Evolutionary conservation across 257 asterid species (phyloP).

Genomic region (Oldenlandia corymbosa): DNA sequence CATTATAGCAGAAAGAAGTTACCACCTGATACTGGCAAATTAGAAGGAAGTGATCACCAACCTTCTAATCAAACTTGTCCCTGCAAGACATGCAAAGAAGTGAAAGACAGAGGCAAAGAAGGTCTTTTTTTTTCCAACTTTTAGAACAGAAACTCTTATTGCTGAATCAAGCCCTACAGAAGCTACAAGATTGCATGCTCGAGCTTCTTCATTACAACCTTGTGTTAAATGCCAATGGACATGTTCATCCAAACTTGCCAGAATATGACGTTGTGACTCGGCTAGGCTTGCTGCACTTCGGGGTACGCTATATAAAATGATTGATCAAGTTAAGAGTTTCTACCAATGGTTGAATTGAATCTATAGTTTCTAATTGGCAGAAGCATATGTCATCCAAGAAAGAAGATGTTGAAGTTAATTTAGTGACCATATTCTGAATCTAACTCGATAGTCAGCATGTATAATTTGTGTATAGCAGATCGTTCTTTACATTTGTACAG

Average conservation of each 20-base stretch:
- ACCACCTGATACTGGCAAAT: constrained; percentile 13
- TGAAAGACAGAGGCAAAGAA: constrained; percentile 23
- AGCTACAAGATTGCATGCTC: constrained; percentile 27
- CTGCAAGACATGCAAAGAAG: constrained; percentile 15
- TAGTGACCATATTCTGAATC: neutral
- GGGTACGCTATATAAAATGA: constrained; percentile 20
- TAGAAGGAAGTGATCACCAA: constrained; percentile 17
- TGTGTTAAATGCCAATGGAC: constrained; percentile 26
- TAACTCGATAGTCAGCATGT: too few relatives aligned
- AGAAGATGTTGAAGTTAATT: neutral
- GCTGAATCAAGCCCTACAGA: constrained; percentile 27
- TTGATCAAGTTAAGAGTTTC: neutral
- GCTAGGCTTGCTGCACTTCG: constrained; percentile 47
- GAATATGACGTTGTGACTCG: constrained; percentile 78
- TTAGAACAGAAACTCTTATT: constrained; percentile 48
- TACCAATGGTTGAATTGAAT: neutral
- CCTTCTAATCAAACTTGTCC: constrained; percentile 14
- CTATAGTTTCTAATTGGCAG: neutral
- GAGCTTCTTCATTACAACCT: constrained; percentile 54
- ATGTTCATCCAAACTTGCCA: constrained; percentile 72
- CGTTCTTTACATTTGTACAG: neutral
- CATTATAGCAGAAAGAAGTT: constrained; percentile 47
- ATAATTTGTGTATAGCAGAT: neutral
- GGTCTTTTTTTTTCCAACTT: too few relatives aligned
- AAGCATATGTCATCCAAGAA: neutral